Base-by-base conservation (phyloP, 1,284 basidiomycete genomes). In the Rhodotorula sp. region DNA sequence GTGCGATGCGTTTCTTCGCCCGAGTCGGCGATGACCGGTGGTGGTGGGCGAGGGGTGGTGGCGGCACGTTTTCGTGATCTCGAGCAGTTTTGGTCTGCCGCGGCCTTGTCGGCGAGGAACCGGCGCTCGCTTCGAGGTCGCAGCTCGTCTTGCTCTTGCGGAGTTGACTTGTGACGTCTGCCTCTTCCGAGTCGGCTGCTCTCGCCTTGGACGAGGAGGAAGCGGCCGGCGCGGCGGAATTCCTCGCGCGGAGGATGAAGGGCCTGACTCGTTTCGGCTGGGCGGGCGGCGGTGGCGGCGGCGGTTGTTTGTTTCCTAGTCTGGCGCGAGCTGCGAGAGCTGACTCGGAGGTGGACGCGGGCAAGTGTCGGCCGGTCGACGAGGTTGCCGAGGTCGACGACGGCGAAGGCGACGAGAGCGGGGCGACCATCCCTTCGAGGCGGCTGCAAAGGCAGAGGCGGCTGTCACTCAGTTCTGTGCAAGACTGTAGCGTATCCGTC, bases 61-160 rank as follows among this genome's bases (percentile, higher is more conserved):
- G 26, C 53, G 53, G 53, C 5, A 53, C n/a, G 51, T 53, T 53
- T 26, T 53, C 51, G n/a, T n/a, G n/a, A n/a, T 53, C n/a, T 26
- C n/a, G 51, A n/a, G 14, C 14, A 17, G 17, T 14, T 14, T 17
- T n/a, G 17, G 53, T 29, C 29, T 54, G 26, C 29, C 53, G 53
- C 53, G 53, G 12, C 29, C 18, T n/a, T 1, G 53, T 18, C n/a
- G 53, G 53, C 29, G 30, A 24, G 20, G 55, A 37, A 3, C 42
- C 62, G 29, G 53, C 53, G 4, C 45, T 45, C 12, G 14, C 18
- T 7, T 45, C 44, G 37, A 62, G 26, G 12, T 62, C 62, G 42
- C 30, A 29, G 37, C 53, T 62, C 26, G 62, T 62, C 33, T 55
- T 55, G 62, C 62, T 62, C 53, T 55, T 62, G n/a, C 53, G 29